These are phyloP conservation scores for Globisporangium uncinulatum DNA, from an alignment of 352 stramenopile species.

Conservation along the genomic window DNA sequence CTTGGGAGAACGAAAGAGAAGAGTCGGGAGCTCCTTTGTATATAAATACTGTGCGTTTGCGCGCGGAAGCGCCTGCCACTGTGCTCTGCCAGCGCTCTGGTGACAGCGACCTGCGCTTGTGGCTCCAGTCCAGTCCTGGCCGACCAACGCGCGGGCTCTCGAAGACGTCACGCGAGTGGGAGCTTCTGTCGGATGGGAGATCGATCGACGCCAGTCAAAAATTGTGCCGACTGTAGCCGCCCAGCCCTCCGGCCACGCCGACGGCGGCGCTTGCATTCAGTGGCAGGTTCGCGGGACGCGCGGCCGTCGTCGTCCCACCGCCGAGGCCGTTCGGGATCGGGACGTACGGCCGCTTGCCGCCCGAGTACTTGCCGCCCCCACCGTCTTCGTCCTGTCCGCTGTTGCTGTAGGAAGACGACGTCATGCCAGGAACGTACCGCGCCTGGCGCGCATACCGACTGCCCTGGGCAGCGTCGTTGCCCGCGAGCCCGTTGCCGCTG, in stretches of 20 bases:
- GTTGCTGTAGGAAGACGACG: constrained; percentile 20
- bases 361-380: constrained; percentile 43
- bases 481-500: constrained; percentile 28
- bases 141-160: neutral
- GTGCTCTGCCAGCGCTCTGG: no score
- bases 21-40: constrained; percentile 18
- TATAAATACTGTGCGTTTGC: constrained; percentile 49
- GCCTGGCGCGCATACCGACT: constrained; percentile 79
- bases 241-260: constrained; percentile 34
- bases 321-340: constrained; percentile 19
- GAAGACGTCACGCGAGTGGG: neutral
- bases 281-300: constrained; percentile 16
- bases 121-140: no score
- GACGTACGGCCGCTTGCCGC: constrained; percentile 43
- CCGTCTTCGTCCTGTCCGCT: constrained; percentile 33
- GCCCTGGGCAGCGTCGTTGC: constrained; percentile 27
- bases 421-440: constrained; percentile 64
- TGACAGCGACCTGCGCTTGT: no score
- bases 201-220: constrained; percentile 29
- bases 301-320: constrained; percentile 13
- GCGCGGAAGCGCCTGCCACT: no score
- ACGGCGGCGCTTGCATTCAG: constrained; percentile 43
- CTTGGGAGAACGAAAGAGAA: neutral
- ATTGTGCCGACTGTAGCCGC: constrained; percentile 76
- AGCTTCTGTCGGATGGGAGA: no score